Evolutionary conservation across 2,329 filamentous ascomycete genomes (phyloP).

Genomic region (Penicillium capsulatum): DNA sequence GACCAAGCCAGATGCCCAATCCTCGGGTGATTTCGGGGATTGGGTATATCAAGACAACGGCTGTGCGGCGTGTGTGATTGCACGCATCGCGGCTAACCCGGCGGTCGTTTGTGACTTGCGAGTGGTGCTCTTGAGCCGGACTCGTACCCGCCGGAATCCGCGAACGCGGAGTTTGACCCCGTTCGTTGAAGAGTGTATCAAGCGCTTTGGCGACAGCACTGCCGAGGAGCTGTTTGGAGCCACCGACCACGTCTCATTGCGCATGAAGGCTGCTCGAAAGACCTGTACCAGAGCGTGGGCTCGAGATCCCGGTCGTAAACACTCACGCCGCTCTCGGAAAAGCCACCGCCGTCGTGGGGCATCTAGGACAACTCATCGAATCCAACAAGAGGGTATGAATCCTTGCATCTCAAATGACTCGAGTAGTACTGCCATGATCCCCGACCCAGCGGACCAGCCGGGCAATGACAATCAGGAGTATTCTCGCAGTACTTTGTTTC

Average conservation of each 20-base stretch:
- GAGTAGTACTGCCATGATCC: no score
- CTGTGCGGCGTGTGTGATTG: constrained; percentile 40
- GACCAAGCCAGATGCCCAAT: constrained; percentile 15
- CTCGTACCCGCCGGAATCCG: constrained; percentile 20
- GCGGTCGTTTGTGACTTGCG: constrained; percentile 30
- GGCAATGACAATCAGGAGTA: no score
- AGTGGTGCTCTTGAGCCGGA: constrained; percentile 29
- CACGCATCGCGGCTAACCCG: constrained; percentile 27
- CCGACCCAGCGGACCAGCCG: not conserved
- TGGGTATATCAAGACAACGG: constrained; percentile 29
- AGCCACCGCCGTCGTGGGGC: no score
- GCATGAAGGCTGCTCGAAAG: constrained; percentile 20
- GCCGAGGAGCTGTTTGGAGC: constrained; percentile 8
- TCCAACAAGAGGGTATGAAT: no score
- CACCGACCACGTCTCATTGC: constrained; percentile 17
- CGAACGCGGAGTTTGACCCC: constrained; percentile 24
- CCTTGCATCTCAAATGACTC: no score
- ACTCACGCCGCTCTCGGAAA: no score
- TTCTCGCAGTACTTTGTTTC: not conserved
- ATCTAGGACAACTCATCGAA: no score
- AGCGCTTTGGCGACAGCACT: constrained; percentile 7
- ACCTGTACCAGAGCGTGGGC: constrained; percentile 13
- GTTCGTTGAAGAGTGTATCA: constrained; percentile 31
- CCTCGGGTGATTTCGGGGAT: no score
- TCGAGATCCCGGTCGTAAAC: not conserved